Evolutionary conservation across 23 red algal species (phyloP).

Genomic region (Porphyridium purpureum): DNA sequence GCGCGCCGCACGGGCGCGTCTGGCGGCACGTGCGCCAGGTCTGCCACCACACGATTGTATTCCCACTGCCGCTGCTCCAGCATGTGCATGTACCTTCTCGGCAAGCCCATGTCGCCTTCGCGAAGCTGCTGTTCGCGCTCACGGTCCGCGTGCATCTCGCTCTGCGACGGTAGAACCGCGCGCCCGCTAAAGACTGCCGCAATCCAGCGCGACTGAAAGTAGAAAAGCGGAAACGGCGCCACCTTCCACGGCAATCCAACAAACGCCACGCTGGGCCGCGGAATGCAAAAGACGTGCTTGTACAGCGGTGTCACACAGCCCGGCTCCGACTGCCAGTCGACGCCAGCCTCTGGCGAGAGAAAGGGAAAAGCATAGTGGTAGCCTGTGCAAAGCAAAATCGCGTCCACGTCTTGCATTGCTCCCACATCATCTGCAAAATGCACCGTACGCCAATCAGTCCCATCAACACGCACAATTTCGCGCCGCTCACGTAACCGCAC

Average conservation of each 20-base stretch:
- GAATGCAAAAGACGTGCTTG: conserved; percentile 25
- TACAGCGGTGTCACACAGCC: conserved; percentile 42
- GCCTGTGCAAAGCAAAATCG: conserved; percentile 73
- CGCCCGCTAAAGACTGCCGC: conserved; percentile 20
- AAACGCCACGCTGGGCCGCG: conserved; percentile 41
- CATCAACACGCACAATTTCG: background rate
- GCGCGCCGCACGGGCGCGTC: background rate
- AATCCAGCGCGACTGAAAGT: conserved; percentile 47
- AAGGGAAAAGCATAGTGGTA: conserved; percentile 69
- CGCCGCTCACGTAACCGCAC: background rate
- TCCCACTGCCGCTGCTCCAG: conserved; percentile 53
- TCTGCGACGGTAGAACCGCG: conserved; percentile 1
- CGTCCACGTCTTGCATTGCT: conserved; percentile 25
- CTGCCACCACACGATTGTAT: conserved; percentile 22
- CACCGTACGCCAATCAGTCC: background rate
- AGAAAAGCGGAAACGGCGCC: conserved; percentile 80
- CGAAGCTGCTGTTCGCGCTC: background rate
- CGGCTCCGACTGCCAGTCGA: conserved; percentile 2
- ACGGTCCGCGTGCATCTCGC: background rate
- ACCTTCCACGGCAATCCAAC: conserved; percentile 51
- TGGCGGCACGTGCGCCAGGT: conserved; percentile 4
- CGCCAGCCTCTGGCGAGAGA: conserved; percentile 13
- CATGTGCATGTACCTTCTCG: conserved; percentile 24
- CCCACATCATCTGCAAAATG: conserved; percentile 14
- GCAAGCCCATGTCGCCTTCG: conserved; percentile 1